These are phyloP conservation scores for Paramarasmius palmivorus DNA, from an alignment of 1,284 basidiomycete species.

Conservation along the genomic window DNA sequence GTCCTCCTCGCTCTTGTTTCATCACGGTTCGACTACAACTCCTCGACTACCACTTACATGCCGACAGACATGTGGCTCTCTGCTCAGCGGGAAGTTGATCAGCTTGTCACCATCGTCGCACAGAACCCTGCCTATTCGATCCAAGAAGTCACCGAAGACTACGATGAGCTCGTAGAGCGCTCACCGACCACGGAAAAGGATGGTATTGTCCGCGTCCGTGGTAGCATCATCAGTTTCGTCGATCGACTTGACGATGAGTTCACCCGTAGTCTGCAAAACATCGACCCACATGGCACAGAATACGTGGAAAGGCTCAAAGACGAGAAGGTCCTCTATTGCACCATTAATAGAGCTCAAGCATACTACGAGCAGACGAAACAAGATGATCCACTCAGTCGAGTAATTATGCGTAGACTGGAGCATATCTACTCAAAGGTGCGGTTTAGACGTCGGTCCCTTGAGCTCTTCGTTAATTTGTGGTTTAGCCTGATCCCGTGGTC, in stretches of 20 bases:
- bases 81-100: slow-evolving; percentile 88
- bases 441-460: not conserved
- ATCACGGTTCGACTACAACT: slow-evolving; percentile 96
- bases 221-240: slow-evolving; percentile 92
- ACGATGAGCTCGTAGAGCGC: slow-evolving; percentile 90
- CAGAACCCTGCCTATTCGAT: slow-evolving; percentile 78
- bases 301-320: slow-evolving; percentile 96
- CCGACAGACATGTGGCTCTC: slow-evolving; percentile 90
- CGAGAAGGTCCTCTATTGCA: slow-evolving; percentile 92
- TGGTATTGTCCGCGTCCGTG: slow-evolving; percentile 79
- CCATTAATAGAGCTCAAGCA: slow-evolving; percentile 89
- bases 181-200: slow-evolving; percentile 71
- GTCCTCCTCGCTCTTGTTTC: slow-evolving; percentile 94
- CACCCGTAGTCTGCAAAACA: slow-evolving; percentile 96
- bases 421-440: slow-evolving; percentile 97
- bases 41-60: slow-evolving; percentile 86
- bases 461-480: not conserved
- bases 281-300: slow-evolving; percentile 97
- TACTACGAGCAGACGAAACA: slow-evolving; percentile 85
- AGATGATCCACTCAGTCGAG: slow-evolving; percentile 80
- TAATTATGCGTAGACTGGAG: slow-evolving; percentile 94
- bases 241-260: slow-evolving; percentile 99
- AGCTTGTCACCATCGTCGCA: slow-evolving; percentile 79
- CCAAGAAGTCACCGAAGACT: slow-evolving; percentile 88
- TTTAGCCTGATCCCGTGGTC: slow-evolving; percentile 89